Conservation (phyloP, 2,329 filamentous ascomycete genomes). For the Helotiales sp. region DNA sequence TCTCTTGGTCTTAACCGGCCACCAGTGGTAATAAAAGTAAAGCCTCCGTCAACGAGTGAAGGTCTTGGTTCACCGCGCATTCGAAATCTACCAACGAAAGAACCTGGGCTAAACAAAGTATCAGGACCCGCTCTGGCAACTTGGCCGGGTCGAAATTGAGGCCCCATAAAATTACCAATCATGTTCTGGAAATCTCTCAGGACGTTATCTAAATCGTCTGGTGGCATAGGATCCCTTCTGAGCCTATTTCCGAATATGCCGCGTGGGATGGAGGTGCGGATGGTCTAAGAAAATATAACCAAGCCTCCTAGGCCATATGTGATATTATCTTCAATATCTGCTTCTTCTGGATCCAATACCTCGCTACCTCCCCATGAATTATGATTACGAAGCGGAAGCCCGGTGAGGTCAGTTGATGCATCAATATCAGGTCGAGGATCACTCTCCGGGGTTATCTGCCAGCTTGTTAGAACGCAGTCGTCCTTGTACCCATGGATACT, state of each 20-base stretch:
- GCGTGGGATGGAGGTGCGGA: slow-evolving; percentile 27
- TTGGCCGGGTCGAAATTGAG: slow-evolving; percentile 37
- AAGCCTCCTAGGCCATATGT: slow-evolving; percentile 39
- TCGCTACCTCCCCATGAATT: too few species aligned
- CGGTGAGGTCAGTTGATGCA: too few species aligned
- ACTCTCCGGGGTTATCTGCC: slow-evolving; percentile 58
- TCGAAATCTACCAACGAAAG: slow-evolving; percentile 18
- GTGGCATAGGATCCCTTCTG: too few species aligned
- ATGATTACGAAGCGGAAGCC: too few species aligned
- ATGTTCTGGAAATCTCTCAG: slow-evolving; percentile 50
- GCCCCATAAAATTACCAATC: slow-evolving; percentile 51
- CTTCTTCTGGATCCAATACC: slow-evolving; percentile 65
- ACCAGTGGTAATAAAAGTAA: slow-evolving; percentile 43
- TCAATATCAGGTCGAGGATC: slow-evolving; percentile 66
- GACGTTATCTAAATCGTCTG: slow-evolving; percentile 35
- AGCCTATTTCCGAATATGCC: background rate
- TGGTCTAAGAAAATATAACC: slow-evolving; percentile 38
- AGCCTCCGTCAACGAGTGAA: slow-evolving; percentile 34
- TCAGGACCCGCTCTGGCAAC: slow-evolving; percentile 41
- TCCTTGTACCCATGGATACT: slow-evolving; percentile 43
- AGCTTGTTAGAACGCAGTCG: slow-evolving; percentile 38
- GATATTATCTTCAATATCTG: slow-evolving; percentile 58
- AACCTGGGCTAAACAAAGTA: slow-evolving; percentile 34
- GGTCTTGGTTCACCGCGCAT: slow-evolving; percentile 32
- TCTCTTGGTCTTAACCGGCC: slow-evolving; percentile 52